Conservation (phyloP, 306 rosid genomes). For the Medicago lupulina region DNA sequence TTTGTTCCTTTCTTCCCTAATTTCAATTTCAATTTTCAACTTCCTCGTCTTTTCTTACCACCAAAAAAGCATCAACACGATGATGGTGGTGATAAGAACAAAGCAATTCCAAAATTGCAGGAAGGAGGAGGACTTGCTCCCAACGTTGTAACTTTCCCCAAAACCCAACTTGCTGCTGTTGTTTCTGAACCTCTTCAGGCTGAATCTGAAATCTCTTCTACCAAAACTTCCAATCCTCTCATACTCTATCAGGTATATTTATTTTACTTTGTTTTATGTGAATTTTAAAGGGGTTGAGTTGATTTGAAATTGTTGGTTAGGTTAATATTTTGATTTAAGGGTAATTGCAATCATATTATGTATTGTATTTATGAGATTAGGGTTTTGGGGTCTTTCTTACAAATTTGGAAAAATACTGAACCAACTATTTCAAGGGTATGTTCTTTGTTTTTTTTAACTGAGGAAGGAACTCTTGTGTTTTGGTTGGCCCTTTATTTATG, state of each 20-base stretch:
- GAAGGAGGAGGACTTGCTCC: too few relatives aligned
- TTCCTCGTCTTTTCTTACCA: conserved; percentile 51
- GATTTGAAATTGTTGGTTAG: background rate
- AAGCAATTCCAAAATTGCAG: background rate
- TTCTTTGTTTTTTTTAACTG: background rate
- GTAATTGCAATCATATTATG: background rate
- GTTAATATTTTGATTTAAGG: background rate
- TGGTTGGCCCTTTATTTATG: background rate
- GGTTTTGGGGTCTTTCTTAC: conserved; percentile 12
- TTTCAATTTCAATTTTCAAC: conserved; percentile 37
- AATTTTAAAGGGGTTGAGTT: background rate
- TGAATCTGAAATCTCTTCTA: conserved; percentile 52
- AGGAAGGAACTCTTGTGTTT: background rate
- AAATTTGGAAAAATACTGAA: background rate
- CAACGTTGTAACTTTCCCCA: conserved; percentile 58
- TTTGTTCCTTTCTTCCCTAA: conserved; percentile 59
- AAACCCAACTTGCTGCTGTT: conserved; percentile 33
- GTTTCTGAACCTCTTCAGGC: conserved; percentile 59
- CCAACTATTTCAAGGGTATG: background rate
- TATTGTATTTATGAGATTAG: conserved; percentile 11
- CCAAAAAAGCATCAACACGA: background rate
- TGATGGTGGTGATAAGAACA: background rate
- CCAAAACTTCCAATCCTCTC: conserved; percentile 75
- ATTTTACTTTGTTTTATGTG: background rate
- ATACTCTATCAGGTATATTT: conserved; percentile 76